A percentile compares a stretch with the other conserved stretches of the same genome.
phyloP scores from a whole-genome alignment of 1,139 yeast species.

The Waltiozyma sp. region DNA sequence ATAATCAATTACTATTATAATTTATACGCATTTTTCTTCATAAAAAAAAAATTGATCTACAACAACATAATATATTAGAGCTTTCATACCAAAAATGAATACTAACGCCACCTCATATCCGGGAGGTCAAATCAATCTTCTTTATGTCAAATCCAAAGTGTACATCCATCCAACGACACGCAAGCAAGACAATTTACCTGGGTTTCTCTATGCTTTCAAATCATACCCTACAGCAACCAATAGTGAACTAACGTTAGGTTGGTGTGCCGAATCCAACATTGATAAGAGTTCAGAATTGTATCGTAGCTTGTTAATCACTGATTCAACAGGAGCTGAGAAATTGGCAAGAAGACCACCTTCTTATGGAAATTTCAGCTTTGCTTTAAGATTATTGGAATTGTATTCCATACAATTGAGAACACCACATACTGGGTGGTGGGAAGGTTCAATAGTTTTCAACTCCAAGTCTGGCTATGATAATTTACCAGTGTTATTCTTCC shows the following conservation, averaged over 20 bases:
- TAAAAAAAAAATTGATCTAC: too few species aligned
- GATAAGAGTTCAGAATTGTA: conserved; percentile 22
- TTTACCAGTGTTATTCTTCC: conserved; percentile 79
- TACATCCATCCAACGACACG: conserved; percentile 74
- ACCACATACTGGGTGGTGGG: conserved; percentile 85
- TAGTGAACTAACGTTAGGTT: conserved; percentile 55
- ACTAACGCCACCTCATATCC: conserved; percentile 2
- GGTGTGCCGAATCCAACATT: conserved; percentile 59
- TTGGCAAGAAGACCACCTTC: conserved; percentile 40
- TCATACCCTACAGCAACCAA: conserved; percentile 31
- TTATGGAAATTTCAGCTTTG: conserved; percentile 54
- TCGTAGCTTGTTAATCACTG: not conserved
- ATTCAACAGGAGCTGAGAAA: not conserved
- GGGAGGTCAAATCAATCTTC: conserved; percentile 8
- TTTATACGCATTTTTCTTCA: too few species aligned
- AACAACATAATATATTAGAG: too few species aligned
- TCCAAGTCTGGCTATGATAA: conserved; percentile 47
- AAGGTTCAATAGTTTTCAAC: conserved; percentile 73
- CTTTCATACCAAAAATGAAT: too few species aligned
- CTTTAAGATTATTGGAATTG: conserved; percentile 45
- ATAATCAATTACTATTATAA: too few species aligned
- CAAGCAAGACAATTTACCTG: conserved; percentile 67
- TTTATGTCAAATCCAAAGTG: conserved; percentile 45
- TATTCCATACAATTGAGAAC: conserved; percentile 76
- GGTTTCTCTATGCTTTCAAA: conserved; percentile 52